Base-by-base conservation (phyloP, 441 rosid species). In the Raphanus hybrid region DNA sequence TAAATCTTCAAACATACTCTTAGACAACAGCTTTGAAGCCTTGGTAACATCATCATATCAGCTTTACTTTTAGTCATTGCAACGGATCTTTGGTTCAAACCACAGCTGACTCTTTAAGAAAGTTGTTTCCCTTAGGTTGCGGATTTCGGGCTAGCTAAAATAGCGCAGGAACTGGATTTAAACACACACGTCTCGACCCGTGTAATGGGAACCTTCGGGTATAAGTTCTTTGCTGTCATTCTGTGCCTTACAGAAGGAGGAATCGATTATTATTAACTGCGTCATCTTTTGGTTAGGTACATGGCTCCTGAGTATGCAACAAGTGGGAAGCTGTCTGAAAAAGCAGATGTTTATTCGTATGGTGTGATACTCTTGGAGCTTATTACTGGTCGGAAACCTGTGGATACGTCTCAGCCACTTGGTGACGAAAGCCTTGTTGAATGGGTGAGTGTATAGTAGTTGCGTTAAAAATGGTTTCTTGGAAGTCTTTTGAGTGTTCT, bases 181-280 rank as follows among this genome's bases (percentile, higher is more conserved):
- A 85, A 91, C 82, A 94, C 98, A 5, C 98, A 94, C 27, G 86
- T 94, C 62, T 81, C 97, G 7, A 94, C 98, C 14, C 97, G 98
- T 27, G 98, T 94, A 27, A 92, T 94, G 97, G 98, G 98, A 71
- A 94, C 98, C 35, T 94, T 92, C 68, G 98, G 98, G 98, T 80
- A 18, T 57, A 57, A 8, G 61, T 9, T 57, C 6, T 57, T 57
- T 57, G 29, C 61, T 57, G 61, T 4, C 8, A 8, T 20, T 57
- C 12, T 57, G 61, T 18, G 12, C 29, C 26, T 59, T 3, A 8
- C 50, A 52, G 35, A 62, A 45, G 58, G 55, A 39, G 1, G 64
- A 23, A 65, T 5, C 62, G 0, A 0, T 57, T 43, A 29, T 57
- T 43, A 29, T 12, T 73, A 43, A 74, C 34, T 9, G 52, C 50